Conservation (phyloP, 2,329 filamentous ascomycete species). For the Xylariomycetidae sp. region DNA sequence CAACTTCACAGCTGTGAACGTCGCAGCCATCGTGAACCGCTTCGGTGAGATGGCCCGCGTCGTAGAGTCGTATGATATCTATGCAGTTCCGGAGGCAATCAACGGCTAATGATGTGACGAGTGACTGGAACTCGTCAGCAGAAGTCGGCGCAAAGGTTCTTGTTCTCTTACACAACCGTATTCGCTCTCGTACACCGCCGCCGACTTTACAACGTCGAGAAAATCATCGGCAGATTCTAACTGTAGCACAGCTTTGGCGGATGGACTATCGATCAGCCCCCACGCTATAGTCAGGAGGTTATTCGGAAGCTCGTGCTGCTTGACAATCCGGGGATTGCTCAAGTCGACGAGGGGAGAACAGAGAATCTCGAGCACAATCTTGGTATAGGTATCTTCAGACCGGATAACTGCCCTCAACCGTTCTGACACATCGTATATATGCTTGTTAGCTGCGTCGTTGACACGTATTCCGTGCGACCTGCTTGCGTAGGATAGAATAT, state of each 20-base stretch:
- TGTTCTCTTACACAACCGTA: slow-evolving; percentile 12
- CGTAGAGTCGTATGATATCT: slow-evolving; percentile 12
- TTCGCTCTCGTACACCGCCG: slow-evolving; percentile 12
- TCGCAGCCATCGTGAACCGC: slow-evolving; percentile 9
- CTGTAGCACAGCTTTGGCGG: slow-evolving; percentile 6
- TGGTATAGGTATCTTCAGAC: slow-evolving; percentile 11
- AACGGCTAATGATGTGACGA: slow-evolving; percentile 8
- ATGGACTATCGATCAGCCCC: slow-evolving; percentile 11
- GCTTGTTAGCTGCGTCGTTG: slow-evolving; percentile 1
- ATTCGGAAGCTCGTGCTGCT: slow-evolving; percentile 7
- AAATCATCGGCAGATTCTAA: slow-evolving; percentile 7
- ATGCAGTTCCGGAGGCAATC: slow-evolving; percentile 13
- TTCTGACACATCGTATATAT: slow-evolving; percentile 7
- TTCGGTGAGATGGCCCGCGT: slow-evolving; percentile 4
- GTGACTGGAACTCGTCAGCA: slow-evolving; percentile 6
- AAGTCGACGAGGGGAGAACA: slow-evolving; percentile 8
- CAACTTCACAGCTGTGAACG: slow-evolving; percentile 6
- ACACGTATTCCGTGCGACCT: slow-evolving; percentile 1
- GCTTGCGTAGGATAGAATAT: too few relatives aligned
- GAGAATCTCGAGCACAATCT: slow-evolving; percentile 15
- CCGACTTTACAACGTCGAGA: slow-evolving; percentile 14
- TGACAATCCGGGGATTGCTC: slow-evolving; percentile 4
- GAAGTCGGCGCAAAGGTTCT: neutral
- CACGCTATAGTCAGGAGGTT: slow-evolving; percentile 12
- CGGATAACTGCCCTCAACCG: slow-evolving; percentile 7